These are phyloP conservation scores for Elsinoe australis DNA, from an alignment of 2,329 filamentous ascomycete species.

Conservation along the genomic window DNA sequence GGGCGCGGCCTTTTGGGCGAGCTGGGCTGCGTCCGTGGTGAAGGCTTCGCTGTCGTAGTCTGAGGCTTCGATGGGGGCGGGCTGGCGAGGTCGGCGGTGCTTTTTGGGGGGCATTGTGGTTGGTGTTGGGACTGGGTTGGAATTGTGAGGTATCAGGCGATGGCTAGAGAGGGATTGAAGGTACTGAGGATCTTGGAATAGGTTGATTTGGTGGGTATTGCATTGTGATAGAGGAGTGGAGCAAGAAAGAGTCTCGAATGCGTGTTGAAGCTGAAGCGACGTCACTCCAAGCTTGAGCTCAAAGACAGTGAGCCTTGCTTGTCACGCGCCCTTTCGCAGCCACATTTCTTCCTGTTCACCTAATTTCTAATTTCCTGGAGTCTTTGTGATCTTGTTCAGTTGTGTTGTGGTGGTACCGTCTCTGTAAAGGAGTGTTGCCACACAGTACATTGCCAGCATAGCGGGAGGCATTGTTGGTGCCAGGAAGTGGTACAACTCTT, in stretches of 20 bases:
- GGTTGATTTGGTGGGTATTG: no score
- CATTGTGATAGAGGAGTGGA: no score
- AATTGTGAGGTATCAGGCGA: no score
- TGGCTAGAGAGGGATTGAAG: no score
- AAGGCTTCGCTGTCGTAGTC: slow-evolving; percentile 50
- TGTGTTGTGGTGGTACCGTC: neutral
- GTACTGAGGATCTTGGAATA: no score
- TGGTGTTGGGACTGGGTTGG: slow-evolving; percentile 12
- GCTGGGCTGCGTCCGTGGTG: slow-evolving; percentile 28
- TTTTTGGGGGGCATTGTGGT: slow-evolving; percentile 8
- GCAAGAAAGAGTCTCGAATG: no score
- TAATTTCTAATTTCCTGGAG: slow-evolving; percentile 6
- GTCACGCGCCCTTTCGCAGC: slow-evolving; percentile 1
- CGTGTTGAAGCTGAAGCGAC: neutral
- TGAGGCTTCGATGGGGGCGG: slow-evolving; percentile 27
- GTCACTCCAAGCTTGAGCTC: slow-evolving; percentile 10
- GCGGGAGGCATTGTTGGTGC: no score
- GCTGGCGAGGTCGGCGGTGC: slow-evolving; percentile 12
- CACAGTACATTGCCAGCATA: no score
- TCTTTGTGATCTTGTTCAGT: no score
- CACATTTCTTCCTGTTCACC: neutral
- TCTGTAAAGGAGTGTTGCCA: no score
- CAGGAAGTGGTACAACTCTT: no score
- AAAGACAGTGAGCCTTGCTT: neutral
- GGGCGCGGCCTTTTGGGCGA: slow-evolving; percentile 9